Percentiles rank a stretch among this genome's conserved stretches.
Evolutionary conservation across 192 early-diverging fungal genomes (phyloP).

Genomic region (Gonapodya prolifera): DNA sequence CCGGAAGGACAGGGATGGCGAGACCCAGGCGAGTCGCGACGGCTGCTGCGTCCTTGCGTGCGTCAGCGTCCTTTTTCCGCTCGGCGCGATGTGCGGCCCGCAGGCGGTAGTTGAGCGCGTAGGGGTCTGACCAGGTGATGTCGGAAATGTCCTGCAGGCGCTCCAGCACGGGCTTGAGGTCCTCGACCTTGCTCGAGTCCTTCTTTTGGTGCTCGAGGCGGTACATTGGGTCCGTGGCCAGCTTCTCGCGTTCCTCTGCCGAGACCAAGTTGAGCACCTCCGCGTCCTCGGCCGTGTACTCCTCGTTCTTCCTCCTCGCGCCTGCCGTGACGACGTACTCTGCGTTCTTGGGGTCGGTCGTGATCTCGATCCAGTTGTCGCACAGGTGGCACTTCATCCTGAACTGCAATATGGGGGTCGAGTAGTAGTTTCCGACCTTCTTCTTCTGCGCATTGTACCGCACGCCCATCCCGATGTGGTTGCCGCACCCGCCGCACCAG

Average conservation of each 20-base stretch:
- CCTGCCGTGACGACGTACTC: constrained; percentile 35
- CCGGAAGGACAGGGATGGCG: neutral
- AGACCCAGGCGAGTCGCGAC: neutral
- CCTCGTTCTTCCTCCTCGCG: constrained; percentile 62
- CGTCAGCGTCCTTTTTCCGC: neutral
- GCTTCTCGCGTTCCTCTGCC: constrained; percentile 24
- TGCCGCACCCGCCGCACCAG: constrained; percentile 77
- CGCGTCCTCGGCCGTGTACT: constrained; percentile 50
- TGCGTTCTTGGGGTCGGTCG: constrained; percentile 72
- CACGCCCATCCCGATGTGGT: constrained; percentile 77
- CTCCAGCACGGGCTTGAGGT: constrained; percentile 32
- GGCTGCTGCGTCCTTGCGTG: neutral
- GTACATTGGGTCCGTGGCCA: constrained; percentile 35
- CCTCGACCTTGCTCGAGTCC: constrained; percentile 34
- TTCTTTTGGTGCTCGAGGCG: constrained; percentile 43
- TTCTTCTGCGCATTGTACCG: constrained; percentile 95
- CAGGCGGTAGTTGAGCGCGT: neutral
- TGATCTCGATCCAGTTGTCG: constrained; percentile 73
- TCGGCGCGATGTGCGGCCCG: neutral
- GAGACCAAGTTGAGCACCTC: constrained; percentile 52
- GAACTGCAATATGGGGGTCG: constrained; percentile 76
- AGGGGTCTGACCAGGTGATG: constrained; percentile 3
- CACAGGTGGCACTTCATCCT: constrained; percentile 92
- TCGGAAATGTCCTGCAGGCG: constrained; percentile 25
- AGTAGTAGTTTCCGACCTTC: constrained; percentile 74